phyloP scores from a whole-genome alignment of 2,329 filamentous ascomycete genomes.

The Tetracladium maxilliforme region DNA sequence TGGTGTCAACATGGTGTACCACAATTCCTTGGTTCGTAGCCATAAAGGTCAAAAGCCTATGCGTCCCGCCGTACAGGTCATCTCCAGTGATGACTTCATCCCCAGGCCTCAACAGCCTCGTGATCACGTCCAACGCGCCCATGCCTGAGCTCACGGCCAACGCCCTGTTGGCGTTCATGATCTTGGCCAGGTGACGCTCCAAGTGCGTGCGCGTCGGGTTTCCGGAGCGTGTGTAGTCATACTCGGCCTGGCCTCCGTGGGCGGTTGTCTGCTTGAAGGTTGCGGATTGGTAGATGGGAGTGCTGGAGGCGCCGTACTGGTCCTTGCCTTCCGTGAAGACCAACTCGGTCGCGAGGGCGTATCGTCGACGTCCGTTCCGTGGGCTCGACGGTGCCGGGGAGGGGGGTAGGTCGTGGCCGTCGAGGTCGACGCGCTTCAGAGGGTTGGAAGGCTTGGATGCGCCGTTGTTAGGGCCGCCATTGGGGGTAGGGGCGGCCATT shows the following conservation, averaged over 20 bases:
- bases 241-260: conserved; percentile 67
- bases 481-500: conserved; percentile 14
- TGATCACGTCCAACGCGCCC: conserved; percentile 94
- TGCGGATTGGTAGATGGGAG: conserved; percentile 95
- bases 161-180: conserved; percentile 88
- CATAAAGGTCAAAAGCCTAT: conserved; percentile 85
- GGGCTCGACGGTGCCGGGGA: conserved; percentile 91
- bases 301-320: conserved; percentile 91
- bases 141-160: conserved; percentile 93
- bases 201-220: conserved; percentile 94
- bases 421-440: conserved; percentile 54
- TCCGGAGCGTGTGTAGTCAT: conserved; percentile 95
- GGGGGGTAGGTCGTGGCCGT: conserved; percentile 74
- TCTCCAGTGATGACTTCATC: conserved; percentile 97
- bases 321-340: conserved; percentile 94
- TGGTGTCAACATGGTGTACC: conserved; percentile 95
- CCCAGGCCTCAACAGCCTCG: conserved; percentile 73
- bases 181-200: conserved; percentile 93
- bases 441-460: no score
- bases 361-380: conserved; percentile 63
- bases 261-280: conserved; percentile 92
- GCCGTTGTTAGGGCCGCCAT: conserved; percentile 20
- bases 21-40: conserved; percentile 80
- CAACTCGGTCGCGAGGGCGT: conserved; percentile 88
- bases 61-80: conserved; percentile 90